phyloP scores from a whole-genome alignment of 1,284 basidiomycete genomes.

The Ceratobasidium sp. region DNA sequence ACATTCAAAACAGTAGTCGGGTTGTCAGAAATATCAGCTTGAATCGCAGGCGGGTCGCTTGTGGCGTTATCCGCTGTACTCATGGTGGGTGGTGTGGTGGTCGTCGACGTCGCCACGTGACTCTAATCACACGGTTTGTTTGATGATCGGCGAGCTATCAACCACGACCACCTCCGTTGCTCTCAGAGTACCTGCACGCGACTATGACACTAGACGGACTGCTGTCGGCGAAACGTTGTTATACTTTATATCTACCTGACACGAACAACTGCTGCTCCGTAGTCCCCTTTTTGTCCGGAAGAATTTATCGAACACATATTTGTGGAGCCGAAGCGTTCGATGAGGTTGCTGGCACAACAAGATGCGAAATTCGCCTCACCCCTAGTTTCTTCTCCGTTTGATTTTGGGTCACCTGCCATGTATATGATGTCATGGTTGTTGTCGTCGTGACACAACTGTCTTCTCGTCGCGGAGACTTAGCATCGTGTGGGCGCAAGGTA shows the following conservation, averaged over 20 bases:
- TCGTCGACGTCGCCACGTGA: no score
- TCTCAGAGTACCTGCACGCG: no score
- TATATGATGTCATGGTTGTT: slow-evolving; percentile 12
- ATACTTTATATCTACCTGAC: neutral
- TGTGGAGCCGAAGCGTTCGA: slow-evolving; percentile 33
- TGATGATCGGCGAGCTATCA: no score
- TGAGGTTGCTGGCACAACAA: slow-evolving; percentile 11
- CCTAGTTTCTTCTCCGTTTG: slow-evolving; percentile 38
- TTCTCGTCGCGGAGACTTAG: slow-evolving; percentile 2
- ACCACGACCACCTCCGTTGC: no score
- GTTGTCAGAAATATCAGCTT: no score
- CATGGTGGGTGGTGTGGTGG: no score
- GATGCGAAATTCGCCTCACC: slow-evolving; percentile 1
- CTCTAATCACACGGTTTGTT: no score
- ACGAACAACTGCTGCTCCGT: neutral
- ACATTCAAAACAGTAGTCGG: no score
- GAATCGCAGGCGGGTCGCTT: no score
- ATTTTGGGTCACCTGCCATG: neutral
- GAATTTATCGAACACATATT: slow-evolving; percentile 14
- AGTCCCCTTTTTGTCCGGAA: slow-evolving; percentile 20
- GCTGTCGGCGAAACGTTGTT: slow-evolving; percentile 4
- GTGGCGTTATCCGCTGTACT: no score
- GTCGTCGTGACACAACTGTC: neutral
- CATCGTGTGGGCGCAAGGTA: neutral
- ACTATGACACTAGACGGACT: neutral